Percentiles rank a stretch among this genome's conserved stretches.
Conservation (phyloP, 1,139 yeast genomes). For the Lodderomyces parapsilosis region DNA sequence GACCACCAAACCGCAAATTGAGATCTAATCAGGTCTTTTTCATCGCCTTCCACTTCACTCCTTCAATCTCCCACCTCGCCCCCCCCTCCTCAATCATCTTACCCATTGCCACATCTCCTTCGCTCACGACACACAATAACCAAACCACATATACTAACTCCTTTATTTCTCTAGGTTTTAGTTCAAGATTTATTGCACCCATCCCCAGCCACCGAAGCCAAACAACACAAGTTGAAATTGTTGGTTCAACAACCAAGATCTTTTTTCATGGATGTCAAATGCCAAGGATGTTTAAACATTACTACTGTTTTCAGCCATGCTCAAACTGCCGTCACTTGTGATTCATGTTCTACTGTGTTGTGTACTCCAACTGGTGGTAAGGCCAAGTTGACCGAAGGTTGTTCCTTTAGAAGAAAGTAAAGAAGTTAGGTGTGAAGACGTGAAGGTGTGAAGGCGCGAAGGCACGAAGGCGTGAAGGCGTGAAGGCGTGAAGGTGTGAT, state of each 20-base stretch:
- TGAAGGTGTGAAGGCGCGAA: no score
- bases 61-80: no score
- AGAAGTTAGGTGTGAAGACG: constrained; percentile 4
- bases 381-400: constrained; percentile 98
- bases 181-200: constrained; percentile 99
- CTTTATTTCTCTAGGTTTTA: constrained; percentile 59
- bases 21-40: no score
- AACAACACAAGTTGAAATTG: constrained; percentile 96
- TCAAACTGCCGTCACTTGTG: constrained; percentile 99
- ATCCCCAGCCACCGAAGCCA: constrained; percentile 91
- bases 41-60: no score
- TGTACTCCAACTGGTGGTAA: constrained; percentile 99
- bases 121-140: neutral
- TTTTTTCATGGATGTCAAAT: constrained; percentile 98
- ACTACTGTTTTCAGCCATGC: constrained; percentile 99
- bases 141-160: constrained; percentile 2
- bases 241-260: constrained; percentile 98
- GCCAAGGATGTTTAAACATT: constrained; percentile 99
- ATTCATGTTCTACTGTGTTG: constrained; percentile 95
- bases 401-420: constrained; percentile 99
- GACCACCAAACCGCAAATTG: no score
- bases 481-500: neutral
- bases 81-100: no score
- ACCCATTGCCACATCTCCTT: no score
- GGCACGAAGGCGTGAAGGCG: no score